A percentile compares a stretch with the other conserved stretches of the same genome.
phyloP scores from a whole-genome alignment of 768 basidiomycete species.

The Imleria badia region DNA sequence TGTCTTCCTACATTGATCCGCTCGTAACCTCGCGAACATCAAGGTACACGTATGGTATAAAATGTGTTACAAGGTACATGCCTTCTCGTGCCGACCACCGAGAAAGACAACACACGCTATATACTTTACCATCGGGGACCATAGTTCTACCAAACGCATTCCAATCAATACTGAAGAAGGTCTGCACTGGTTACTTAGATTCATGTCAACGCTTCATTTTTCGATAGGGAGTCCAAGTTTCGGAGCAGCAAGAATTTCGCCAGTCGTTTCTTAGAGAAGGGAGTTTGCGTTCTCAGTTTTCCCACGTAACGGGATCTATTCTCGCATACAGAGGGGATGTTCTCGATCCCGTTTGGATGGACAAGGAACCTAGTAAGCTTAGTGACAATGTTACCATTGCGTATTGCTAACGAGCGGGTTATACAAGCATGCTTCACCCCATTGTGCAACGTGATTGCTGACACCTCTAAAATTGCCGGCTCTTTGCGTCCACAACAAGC shows the following conservation, averaged over 20 bases:
- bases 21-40: constrained; percentile 45
- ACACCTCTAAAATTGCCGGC: constrained; percentile 4
- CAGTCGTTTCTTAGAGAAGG: not conserved
- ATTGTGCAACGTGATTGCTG: constrained; percentile 11
- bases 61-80: constrained; percentile 29
- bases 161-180: constrained; percentile 35
- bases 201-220: not conserved
- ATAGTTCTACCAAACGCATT: constrained; percentile 35
- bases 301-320: not conserved
- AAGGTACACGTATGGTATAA: constrained; percentile 39
- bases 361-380: constrained; percentile 13
- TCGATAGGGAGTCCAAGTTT: constrained; percentile 15
- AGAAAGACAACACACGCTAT: constrained; percentile 25
- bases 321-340: constrained; percentile 18
- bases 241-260: constrained; percentile 22
- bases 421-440: constrained; percentile 5
- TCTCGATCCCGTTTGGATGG: constrained; percentile 9
- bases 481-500: not conserved
- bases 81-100: constrained; percentile 35
- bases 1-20: constrained; percentile 39
- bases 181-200: not conserved
- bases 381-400: no score
- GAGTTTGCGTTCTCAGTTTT: not conserved
- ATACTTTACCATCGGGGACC: constrained; percentile 26
- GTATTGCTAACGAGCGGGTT: not conserved